Evolutionary conservation across 163 green algal genomes (phyloP).

Genomic region (Volvox carteri): DNA sequence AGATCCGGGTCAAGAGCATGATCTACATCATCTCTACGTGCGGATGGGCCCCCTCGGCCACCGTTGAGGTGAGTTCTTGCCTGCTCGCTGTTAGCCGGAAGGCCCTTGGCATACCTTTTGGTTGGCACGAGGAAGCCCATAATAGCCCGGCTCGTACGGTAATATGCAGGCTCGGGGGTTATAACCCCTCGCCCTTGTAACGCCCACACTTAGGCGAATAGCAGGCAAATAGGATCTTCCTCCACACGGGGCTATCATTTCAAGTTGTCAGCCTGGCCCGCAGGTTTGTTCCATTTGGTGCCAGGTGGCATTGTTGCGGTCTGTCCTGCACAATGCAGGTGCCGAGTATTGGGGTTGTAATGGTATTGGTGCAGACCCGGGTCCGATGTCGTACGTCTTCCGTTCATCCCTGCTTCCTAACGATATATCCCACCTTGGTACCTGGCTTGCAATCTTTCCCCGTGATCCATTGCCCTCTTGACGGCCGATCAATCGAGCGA

Average conservation of each 20-base stretch:
- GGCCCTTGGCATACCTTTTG: too few relatives aligned
- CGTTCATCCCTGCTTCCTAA: too few relatives aligned
- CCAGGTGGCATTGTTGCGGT: too few relatives aligned
- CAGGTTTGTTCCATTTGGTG: too few relatives aligned
- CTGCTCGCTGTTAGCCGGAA: neutral
- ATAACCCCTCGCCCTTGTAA: neutral
- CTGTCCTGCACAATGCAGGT: too few relatives aligned
- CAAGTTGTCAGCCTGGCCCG: too few relatives aligned
- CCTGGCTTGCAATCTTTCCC: too few relatives aligned
- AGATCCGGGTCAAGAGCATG: constrained; percentile 19
- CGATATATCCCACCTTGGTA: too few relatives aligned
- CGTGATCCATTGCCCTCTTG: neutral
- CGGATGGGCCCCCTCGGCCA: constrained; percentile 2
- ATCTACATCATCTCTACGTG: constrained; percentile 41
- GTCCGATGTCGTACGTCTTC: too few relatives aligned
- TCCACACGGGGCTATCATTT: neutral
- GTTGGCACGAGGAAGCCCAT: neutral
- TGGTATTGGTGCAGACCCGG: too few relatives aligned
- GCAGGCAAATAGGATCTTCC: neutral
- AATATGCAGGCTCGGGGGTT: neutral
- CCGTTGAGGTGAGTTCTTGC: constrained; percentile 3
- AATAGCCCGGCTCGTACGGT: neutral
- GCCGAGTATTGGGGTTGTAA: too few relatives aligned
- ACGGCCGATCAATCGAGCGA: neutral
- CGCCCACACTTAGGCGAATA: neutral